Percentiles rank a stretch among this genome's conserved stretches.
These are phyloP conservation scores for Metschnikowia arizonensis DNA, from an alignment of 805 yeast species.

Conservation along the genomic window DNA sequence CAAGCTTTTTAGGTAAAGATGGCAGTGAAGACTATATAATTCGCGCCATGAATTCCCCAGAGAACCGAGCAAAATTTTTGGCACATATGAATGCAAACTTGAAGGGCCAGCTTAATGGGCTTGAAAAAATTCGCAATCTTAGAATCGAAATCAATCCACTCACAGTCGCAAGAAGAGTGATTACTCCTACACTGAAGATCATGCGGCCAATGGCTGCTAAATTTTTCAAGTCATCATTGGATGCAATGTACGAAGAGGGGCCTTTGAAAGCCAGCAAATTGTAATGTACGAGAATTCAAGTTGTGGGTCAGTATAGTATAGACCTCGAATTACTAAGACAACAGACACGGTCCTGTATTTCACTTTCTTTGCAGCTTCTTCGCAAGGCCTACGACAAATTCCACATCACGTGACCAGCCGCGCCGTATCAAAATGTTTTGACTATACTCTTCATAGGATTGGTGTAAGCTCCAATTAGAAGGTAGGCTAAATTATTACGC, in stretches of 20 bases:
- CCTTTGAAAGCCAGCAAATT: constrained; percentile 2
- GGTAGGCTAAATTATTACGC: neutral
- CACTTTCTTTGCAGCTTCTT: neutral
- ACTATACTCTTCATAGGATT: neutral
- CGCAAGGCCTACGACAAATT: neutral
- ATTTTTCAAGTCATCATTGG: constrained; percentile 16
- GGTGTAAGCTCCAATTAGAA: neutral
- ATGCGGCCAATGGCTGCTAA: constrained; percentile 36
- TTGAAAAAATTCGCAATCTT: constrained; percentile 57
- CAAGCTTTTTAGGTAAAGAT: constrained; percentile 2
- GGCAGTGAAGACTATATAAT: constrained; percentile 19
- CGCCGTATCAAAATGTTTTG: constrained; percentile 5
- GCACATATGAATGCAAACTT: constrained; percentile 34
- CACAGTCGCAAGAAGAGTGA: constrained; percentile 51
- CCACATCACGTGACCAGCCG: constrained; percentile 4
- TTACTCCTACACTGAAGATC: constrained; percentile 62
- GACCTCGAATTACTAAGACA: neutral
- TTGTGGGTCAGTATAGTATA: neutral
- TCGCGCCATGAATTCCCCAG: constrained; percentile 22
- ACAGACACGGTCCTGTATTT: neutral
- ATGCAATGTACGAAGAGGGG: constrained; percentile 17
- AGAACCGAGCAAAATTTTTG: constrained; percentile 30
- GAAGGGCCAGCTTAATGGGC: constrained; percentile 45
- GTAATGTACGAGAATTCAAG: neutral
- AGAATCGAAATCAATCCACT: constrained; percentile 53